Conservation (phyloP, 2,329 filamentous ascomycete species). For the Ophiocordyceps sinensis region DNA sequence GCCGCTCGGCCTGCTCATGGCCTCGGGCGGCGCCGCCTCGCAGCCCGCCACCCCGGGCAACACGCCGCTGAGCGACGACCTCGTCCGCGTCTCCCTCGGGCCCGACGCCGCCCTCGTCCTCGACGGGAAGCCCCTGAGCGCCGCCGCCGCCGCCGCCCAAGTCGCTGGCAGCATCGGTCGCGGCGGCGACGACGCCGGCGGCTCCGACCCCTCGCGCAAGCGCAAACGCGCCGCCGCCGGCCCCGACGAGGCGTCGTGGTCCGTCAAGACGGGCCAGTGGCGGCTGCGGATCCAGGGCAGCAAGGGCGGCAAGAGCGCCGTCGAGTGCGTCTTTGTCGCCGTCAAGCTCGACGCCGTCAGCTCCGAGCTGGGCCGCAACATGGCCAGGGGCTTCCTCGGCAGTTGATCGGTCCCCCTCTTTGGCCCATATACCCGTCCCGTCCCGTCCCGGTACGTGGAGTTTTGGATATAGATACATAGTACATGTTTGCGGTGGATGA, state of each 20-base stretch:
- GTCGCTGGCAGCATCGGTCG: slow-evolving; percentile 7
- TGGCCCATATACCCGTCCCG: no score
- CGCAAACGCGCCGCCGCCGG: slow-evolving; percentile 26
- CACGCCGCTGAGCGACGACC: slow-evolving; percentile 54
- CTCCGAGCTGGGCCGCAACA: slow-evolving; percentile 52
- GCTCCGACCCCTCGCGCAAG: slow-evolving; percentile 21
- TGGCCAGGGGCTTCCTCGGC: slow-evolving; percentile 45
- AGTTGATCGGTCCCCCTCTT: slow-evolving; percentile 3
- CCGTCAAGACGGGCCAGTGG: slow-evolving; percentile 57
- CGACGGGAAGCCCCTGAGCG: slow-evolving; percentile 35
- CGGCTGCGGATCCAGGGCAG: slow-evolving; percentile 47
- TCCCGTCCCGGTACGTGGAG: no score
- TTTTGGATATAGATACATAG: no score
- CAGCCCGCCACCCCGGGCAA: slow-evolving; percentile 53
- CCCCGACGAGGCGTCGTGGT: slow-evolving; percentile 36
- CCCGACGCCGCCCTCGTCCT: slow-evolving; percentile 42
- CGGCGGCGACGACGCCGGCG: background rate
- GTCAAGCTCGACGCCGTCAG: slow-evolving; percentile 64
- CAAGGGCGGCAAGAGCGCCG: slow-evolving; percentile 32
- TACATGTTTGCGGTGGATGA: no score
- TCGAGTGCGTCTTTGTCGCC: slow-evolving; percentile 60
- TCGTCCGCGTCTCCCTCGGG: slow-evolving; percentile 50
- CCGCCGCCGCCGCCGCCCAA: slow-evolving; percentile 10
- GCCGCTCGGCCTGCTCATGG: slow-evolving; percentile 53
- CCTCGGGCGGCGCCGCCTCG: slow-evolving; percentile 44